These are phyloP conservation scores for Zygoascus bituminiphila DNA, from an alignment of 805 yeast species.

Conservation along the genomic window DNA sequence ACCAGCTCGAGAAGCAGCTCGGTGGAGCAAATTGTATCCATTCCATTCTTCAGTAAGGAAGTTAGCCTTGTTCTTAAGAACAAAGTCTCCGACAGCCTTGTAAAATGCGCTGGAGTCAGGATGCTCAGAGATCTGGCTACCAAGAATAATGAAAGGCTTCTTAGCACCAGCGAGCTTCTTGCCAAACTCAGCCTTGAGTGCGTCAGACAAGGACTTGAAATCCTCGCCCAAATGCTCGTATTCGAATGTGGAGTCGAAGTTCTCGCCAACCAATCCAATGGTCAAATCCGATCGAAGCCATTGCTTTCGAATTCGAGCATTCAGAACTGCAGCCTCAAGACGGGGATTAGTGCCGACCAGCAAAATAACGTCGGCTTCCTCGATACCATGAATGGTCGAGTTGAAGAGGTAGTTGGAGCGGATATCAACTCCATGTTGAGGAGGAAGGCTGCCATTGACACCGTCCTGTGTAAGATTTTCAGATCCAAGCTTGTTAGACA, in stretches of 20 bases:
- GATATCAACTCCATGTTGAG: slow-evolving; percentile 61
- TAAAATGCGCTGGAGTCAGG: slow-evolving; percentile 55
- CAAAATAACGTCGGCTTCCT: slow-evolving; percentile 73
- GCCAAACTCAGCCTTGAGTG: slow-evolving; percentile 63
- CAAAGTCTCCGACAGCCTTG: slow-evolving; percentile 54
- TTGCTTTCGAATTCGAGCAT: slow-evolving; percentile 71
- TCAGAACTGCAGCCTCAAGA: slow-evolving; percentile 82
- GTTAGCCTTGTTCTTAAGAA: slow-evolving; percentile 42
- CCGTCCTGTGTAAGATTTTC: slow-evolving; percentile 74
- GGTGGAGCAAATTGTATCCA: slow-evolving; percentile 70
- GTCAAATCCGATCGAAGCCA: slow-evolving; percentile 65
- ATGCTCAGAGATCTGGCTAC: slow-evolving; percentile 68
- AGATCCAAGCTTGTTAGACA: slow-evolving; percentile 66
- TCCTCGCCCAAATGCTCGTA: slow-evolving; percentile 54
- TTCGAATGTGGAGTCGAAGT: slow-evolving; percentile 69
- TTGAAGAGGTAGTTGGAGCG: slow-evolving; percentile 76
- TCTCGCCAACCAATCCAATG: slow-evolving; percentile 64
- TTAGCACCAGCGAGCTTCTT: slow-evolving; percentile 55
- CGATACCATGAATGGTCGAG: slow-evolving; percentile 70
- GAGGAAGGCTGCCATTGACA: slow-evolving; percentile 45
- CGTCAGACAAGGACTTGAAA: slow-evolving; percentile 47
- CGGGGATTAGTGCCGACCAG: slow-evolving; percentile 83
- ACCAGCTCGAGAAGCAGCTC: slow-evolving; percentile 82
- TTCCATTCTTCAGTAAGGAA: slow-evolving; percentile 71
- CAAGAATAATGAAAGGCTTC: slow-evolving; percentile 71